Conservation (phyloP, 2,329 filamentous ascomycete species). For the Aspergillus arachidicola region DNA sequence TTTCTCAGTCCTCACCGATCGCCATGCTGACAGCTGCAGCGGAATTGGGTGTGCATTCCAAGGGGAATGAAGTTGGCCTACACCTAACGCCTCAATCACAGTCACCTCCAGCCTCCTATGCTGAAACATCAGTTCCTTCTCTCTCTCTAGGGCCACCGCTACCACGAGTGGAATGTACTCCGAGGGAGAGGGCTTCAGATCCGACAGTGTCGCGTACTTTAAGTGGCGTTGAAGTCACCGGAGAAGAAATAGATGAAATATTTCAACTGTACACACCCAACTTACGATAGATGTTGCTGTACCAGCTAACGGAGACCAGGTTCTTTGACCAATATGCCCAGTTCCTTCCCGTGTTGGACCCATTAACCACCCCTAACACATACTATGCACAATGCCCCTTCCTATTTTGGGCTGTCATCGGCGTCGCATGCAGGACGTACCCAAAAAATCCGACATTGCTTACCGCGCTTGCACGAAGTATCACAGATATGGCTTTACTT, state of each 20-base stretch:
- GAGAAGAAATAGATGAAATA: conserved; percentile 41
- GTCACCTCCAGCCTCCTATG: conserved; percentile 23
- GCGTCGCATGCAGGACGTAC: conserved; percentile 41
- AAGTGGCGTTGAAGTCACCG: conserved; percentile 32
- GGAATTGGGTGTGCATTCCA: conserved; percentile 31
- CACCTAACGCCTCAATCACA: conserved; percentile 21
- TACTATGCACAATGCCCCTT: conserved; percentile 78
- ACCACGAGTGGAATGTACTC: conserved; percentile 10
- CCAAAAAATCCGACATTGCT: conserved; percentile 42
- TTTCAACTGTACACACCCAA: conserved; percentile 34
- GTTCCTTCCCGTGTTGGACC: conserved; percentile 44
- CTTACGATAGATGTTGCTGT: neutral
- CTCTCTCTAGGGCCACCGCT: conserved; percentile 20
- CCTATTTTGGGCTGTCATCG: conserved; percentile 75
- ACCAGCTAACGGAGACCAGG: conserved; percentile 19
- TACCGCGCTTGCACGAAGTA: conserved; percentile 34
- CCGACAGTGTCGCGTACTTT: conserved; percentile 34
- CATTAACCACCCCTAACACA: conserved; percentile 65
- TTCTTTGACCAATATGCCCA: conserved; percentile 43
- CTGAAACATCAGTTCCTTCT: conserved; percentile 25
- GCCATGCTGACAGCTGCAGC: conserved; percentile 34
- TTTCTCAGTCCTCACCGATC: conserved; percentile 27
- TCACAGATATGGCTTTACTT: conserved; percentile 41
- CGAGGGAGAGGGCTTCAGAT: conserved; percentile 15
- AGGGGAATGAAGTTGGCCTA: conserved; percentile 1